Base-by-base conservation (phyloP, 495 filamentous ascomycete species). In the Lasiosphaeria hispida region DNA sequence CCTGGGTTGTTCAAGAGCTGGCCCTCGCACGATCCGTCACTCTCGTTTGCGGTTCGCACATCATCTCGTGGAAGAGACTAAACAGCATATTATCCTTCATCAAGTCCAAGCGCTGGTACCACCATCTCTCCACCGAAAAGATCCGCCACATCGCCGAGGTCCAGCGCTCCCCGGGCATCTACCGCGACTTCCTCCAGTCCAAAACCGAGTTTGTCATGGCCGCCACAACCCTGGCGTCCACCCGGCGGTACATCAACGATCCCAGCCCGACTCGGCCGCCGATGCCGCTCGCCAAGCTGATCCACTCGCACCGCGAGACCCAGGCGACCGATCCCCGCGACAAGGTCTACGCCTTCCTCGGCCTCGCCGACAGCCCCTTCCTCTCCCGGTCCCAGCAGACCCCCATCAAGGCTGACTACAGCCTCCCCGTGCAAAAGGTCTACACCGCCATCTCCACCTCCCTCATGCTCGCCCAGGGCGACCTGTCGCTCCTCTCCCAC, bases 1-100 rank as follows among this genome's bases (percentile, higher is more conserved):
- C 52, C 10, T 69, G 66, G 66, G 44, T 66, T 1, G 48, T 69
- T 3, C 66, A 69, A 33, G 66, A 69, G 53, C 30, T 69, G 4
- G 56, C 37, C 5, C 47, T 66, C 8, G 66, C 63, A 11, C 36
- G 14, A 8, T 33, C 55, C 7, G 60, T 57, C n/a, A n/a, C 45
- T 1, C 43, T 64, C 7, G 18, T 60, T 30, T 68, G 53, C 34
- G 61, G 61, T 11, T 36, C 48, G 9, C 33, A 41, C 6, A 8
- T 30, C 38, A 38, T 61, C 34, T 10, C 36, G 14, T 61, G 59
- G 59, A 17, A 53, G 18, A 36, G n/a, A 8, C 48, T 61, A 7
- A 36, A 57, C 23, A 36, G 18, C 7, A 48, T 40, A 36, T 38
- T 55, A n/a, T 10, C 7, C 23, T 55, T 51, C 36, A 14, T 54